These are phyloP conservation scores for Nymphaea thermarum DNA, from an alignment of 164 flowering plant species.

Conservation along the genomic window DNA sequence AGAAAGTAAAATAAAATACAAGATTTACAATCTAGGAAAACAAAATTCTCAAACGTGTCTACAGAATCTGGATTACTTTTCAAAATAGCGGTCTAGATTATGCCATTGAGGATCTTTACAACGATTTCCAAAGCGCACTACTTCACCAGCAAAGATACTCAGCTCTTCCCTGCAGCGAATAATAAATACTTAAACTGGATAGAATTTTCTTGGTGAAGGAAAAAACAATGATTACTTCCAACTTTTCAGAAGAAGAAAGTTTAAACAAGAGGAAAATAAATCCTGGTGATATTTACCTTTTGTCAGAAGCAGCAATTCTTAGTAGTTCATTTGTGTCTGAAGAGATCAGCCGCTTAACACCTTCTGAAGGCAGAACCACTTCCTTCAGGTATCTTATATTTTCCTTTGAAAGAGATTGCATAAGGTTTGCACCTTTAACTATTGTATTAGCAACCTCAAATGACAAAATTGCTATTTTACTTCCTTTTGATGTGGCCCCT, in stretches of 20 bases:
- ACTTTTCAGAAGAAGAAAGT: background rate
- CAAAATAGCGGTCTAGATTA: constrained; percentile 75
- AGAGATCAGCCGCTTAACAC: constrained; percentile 61
- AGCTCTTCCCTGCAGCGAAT: constrained; percentile 60
- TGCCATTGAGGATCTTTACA: constrained; percentile 98
- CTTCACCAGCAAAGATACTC: constrained; percentile 68
- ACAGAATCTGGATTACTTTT: constrained; percentile 35
- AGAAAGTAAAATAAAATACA: background rate
- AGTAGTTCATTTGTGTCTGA: constrained; percentile 68
- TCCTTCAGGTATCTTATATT: constrained; percentile 62
- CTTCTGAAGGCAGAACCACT: constrained; percentile 69
- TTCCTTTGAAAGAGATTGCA: constrained; percentile 77
- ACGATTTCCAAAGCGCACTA: constrained; percentile 86
- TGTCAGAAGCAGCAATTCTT: constrained; percentile 79
- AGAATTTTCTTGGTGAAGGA: background rate
- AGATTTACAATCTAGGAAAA: background rate
- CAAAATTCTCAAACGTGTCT: constrained; percentile 1
- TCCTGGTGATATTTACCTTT: constrained; percentile 36
- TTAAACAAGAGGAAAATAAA: background rate
- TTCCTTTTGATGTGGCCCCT: constrained; percentile 60
- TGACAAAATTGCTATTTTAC: constrained; percentile 63
- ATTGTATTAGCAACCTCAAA: constrained; percentile 92
- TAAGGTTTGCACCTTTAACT: constrained; percentile 73
- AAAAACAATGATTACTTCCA: background rate
- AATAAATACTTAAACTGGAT: background rate